These are phyloP conservation scores for Fulvia fulva DNA, from an alignment of 2,329 filamentous ascomycete species.

Conservation along the genomic window DNA sequence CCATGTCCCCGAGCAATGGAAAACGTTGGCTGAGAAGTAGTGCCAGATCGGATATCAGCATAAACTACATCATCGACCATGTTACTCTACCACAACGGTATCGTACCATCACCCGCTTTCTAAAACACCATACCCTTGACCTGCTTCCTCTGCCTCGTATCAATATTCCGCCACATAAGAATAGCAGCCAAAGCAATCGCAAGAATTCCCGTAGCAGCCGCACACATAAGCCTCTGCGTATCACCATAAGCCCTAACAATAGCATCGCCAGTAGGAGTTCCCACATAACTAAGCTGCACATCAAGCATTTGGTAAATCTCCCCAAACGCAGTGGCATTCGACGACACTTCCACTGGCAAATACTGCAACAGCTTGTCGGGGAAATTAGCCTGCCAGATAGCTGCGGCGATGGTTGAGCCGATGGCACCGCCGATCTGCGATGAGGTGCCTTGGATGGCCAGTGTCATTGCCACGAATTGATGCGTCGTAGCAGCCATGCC, in stretches of 20 bases:
- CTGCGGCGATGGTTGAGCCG: constrained; percentile 40
- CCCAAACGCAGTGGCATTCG: background rate
- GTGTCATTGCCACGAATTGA: constrained; percentile 24
- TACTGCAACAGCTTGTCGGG: constrained; percentile 16
- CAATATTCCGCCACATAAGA: constrained; percentile 9
- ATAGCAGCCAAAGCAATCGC: constrained; percentile 13
- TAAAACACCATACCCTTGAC: constrained; percentile 17
- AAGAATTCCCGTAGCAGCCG: constrained; percentile 12
- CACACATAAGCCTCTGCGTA: constrained; percentile 3
- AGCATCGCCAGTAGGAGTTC: background rate
- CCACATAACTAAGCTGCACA: background rate
- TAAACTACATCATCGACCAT: too few relatives aligned
- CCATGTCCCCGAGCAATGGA: too few relatives aligned
- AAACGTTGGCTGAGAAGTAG: too few relatives aligned
- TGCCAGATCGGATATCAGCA: too few relatives aligned
- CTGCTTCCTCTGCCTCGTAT: constrained; percentile 15
- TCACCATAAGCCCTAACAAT: background rate
- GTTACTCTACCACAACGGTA: too few relatives aligned
- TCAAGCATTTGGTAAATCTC: background rate
- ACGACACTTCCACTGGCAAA: constrained; percentile 5
- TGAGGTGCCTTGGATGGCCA: constrained; percentile 24
- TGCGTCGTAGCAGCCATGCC: constrained; percentile 49
- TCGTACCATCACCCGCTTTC: too few relatives aligned
- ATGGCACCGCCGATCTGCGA: constrained; percentile 47
- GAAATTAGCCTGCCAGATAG: constrained; percentile 27